phyloP scores from a whole-genome alignment of 2,329 filamentous ascomycete species.

The Xylaria sp. region DNA sequence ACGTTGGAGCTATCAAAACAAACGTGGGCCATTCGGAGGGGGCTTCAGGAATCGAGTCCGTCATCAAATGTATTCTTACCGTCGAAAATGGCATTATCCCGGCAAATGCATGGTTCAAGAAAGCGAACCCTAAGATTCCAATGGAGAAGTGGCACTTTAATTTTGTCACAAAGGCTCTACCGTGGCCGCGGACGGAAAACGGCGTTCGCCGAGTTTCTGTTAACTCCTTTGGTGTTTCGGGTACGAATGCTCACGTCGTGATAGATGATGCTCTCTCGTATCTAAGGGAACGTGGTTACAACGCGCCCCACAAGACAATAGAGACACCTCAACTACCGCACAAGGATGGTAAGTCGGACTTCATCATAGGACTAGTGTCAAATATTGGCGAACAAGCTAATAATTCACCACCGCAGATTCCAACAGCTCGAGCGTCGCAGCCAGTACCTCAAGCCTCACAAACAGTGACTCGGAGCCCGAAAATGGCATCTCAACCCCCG shows the following conservation, averaged over 20 bases:
- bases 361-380: background rate
- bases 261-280: conserved; percentile 26
- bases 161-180: conserved; percentile 14
- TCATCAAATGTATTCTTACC: conserved; percentile 26
- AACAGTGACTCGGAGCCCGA: background rate
- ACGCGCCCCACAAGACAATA: conserved; percentile 12
- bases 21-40: conserved; percentile 27
- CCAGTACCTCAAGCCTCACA: background rate
- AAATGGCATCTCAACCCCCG: background rate
- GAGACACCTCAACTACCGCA: conserved; percentile 11
- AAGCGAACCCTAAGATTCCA: conserved; percentile 20
- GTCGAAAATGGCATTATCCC: conserved; percentile 23
- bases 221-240: conserved; percentile 30
- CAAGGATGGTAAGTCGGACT: conserved; percentile 4
- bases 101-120: conserved; percentile 19
- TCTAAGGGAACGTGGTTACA: conserved; percentile 20
- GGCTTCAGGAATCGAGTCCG: conserved; percentile 16
- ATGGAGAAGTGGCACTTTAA: conserved; percentile 21
- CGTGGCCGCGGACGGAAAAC: conserved; percentile 18
- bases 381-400: background rate
- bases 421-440: background rate
- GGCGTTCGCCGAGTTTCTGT: conserved; percentile 29
- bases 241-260: conserved; percentile 29
- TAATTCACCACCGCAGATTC: background rate
- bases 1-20: conserved; percentile 27